phyloP scores from a whole-genome alignment of 495 filamentous ascomycete species.

The Trichodelitschia bisporula region DNA sequence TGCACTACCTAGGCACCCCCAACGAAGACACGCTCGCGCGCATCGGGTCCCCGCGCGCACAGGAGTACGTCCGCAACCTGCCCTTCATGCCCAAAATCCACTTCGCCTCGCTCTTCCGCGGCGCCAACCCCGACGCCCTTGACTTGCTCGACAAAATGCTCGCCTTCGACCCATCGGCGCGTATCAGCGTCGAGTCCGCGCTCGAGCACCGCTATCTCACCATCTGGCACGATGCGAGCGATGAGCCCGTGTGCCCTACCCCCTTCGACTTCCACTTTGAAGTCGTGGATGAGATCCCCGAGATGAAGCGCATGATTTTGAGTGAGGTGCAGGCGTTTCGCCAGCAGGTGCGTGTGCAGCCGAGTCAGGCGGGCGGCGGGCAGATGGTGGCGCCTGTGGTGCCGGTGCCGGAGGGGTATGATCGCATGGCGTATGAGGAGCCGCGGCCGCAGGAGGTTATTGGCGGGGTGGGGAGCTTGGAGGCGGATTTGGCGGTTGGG shows the following conservation, averaged over 20 bases:
- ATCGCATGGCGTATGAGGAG: no score
- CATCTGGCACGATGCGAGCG: constrained; percentile 95
- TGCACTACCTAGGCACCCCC: constrained; percentile 91
- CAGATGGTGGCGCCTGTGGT: no score
- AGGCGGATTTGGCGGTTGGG: no score
- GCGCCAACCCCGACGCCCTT: constrained; percentile 87
- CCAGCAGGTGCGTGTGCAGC: constrained; percentile 28
- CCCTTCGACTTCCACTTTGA: constrained; percentile 98
- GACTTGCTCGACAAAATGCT: constrained; percentile 92
- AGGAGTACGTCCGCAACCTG: constrained; percentile 95
- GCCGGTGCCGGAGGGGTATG: no score
- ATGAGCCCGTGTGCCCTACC: constrained; percentile 77
- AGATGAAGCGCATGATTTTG: constrained; percentile 95
- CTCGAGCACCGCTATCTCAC: constrained; percentile 87
- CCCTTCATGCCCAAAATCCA: constrained; percentile 85
- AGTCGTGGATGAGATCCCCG: constrained; percentile 67
- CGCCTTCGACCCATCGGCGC: constrained; percentile 77
- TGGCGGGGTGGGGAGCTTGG: no score
- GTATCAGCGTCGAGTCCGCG: constrained; percentile 80
- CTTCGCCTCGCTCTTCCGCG: constrained; percentile 73
- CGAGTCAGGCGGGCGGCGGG: no score
- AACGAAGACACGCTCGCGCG: constrained; percentile 84
- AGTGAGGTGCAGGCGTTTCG: constrained; percentile 77
- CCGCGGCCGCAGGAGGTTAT: no score
- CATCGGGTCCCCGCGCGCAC: constrained; percentile 84